phyloP scores from a whole-genome alignment of 2,329 filamentous ascomycete species.

The Calonectria multiphialidica region DNA sequence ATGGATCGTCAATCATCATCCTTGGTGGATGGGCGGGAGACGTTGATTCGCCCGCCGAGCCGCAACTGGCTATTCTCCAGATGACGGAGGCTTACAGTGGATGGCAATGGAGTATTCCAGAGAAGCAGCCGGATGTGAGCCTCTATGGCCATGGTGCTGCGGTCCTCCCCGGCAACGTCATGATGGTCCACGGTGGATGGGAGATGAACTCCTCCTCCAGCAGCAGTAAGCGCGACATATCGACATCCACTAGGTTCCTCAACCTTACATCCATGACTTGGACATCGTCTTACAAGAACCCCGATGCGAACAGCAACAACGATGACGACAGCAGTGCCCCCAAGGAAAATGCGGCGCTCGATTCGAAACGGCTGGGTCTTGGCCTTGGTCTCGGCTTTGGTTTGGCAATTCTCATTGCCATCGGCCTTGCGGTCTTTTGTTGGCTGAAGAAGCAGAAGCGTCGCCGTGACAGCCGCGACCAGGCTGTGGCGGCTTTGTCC shows the following conservation, averaged over 20 bases:
- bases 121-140: constrained; percentile 60
- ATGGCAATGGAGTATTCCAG: constrained; percentile 79
- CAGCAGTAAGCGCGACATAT: constrained; percentile 49
- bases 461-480: constrained; percentile 55
- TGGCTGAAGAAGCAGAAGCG: constrained; percentile 58
- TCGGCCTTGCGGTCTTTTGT: constrained; percentile 63
- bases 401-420: constrained; percentile 59
- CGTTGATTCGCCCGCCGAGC: constrained; percentile 78
- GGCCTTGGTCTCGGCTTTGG: constrained; percentile 74
- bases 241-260: constrained; percentile 58
- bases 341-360: constrained; percentile 33
- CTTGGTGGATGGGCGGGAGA: constrained; percentile 95
- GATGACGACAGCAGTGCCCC: constrained; percentile 38
- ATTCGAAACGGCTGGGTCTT: constrained; percentile 63
- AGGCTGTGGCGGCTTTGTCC: constrained; percentile 60
- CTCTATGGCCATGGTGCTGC: constrained; percentile 75
- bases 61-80: constrained; percentile 83
- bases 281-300: constrained; percentile 64
- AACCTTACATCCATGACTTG: constrained; percentile 70
- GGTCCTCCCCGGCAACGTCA: constrained; percentile 74
- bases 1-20: constrained; percentile 82
- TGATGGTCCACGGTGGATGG: constrained; percentile 76
- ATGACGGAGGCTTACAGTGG: constrained; percentile 80
- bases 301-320: constrained; percentile 38
- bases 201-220: constrained; percentile 55